phyloP scores from a whole-genome alignment of 345 rosid species.

The Raphanus sativus region DNA sequence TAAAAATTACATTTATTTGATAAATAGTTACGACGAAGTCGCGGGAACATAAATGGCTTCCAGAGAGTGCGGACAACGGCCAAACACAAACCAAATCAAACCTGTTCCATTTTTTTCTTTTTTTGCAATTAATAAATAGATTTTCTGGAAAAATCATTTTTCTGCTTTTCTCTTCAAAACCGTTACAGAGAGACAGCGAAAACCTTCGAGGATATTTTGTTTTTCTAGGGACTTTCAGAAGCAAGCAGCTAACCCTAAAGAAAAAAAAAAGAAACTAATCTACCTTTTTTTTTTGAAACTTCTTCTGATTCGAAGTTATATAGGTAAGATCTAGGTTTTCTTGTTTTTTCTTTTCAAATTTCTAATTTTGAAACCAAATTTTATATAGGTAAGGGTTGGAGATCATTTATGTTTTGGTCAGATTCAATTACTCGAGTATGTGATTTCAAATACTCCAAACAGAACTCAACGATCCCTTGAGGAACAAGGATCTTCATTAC shows the following conservation, averaged over 20 bases:
- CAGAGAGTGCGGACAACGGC: constrained; percentile 16
- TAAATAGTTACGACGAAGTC: constrained; percentile 36
- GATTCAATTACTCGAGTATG: constrained; percentile 3
- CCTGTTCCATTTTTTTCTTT: not conserved
- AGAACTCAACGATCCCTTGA: constrained; percentile 18
- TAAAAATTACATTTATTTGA: not conserved
- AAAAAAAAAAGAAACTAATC: not conserved
- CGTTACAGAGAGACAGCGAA: constrained; percentile 31
- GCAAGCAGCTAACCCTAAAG: constrained; percentile 7
- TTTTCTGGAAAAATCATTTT: not conserved
- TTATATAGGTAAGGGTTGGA: not conserved
- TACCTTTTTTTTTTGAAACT: not conserved
- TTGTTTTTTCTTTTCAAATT: not conserved
- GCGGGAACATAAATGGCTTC: constrained; percentile 46
- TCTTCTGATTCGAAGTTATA: constrained; percentile 19
- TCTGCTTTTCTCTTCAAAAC: constrained; percentile 1
- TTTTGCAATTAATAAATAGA: not conserved
- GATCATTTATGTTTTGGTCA: constrained; percentile 23
- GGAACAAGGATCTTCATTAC: constrained; percentile 6
- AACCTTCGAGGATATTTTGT: not conserved
- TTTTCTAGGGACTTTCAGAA: not conserved
- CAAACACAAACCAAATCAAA: not conserved
- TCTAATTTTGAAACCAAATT: not conserved
- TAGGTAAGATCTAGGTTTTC: constrained; percentile 22
- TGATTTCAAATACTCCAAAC: constrained; percentile 3